Evolutionary conservation across 192 early-diverging fungal genomes (phyloP), one percentile per base, ranked within the genome.

Genomic region (Funneliformis mosseae): DNA sequence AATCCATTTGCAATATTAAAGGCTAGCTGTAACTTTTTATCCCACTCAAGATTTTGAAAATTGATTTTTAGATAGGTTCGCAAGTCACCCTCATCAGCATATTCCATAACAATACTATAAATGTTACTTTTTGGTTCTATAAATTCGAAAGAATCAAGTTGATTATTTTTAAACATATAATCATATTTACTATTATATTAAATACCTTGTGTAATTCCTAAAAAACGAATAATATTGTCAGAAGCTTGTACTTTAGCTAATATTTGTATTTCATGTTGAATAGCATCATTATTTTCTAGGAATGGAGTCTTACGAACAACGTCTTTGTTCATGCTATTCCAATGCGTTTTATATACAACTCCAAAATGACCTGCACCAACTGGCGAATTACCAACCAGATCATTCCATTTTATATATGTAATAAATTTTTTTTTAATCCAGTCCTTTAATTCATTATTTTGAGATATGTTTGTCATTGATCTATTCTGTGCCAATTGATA

Each of bases 51-150:
- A 1, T 0, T 27, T 41, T 9, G 6, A 73, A 42, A n/a, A 48
- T 45, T n/a, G 46, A 46, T 6, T 27, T 73, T 6, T 9, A 73
- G 45, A 27, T 45, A 73, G 1, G 4, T 27, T 25, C 43, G 42
- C n/a, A 73, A 73, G n/a, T 45, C 21, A 18, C 71, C 43, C 27
- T 21, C 16, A 48, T 73, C 41, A 25, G 71, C 71, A 45, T 48
- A 73, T 21, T 73, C 71, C 41, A 73, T 46, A 7, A 73, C 41
- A 14, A 73, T 14, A n/a, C n/a, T 27, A n/a, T 73, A 73, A n/a
- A 23, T 16, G 9, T 73, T 23, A 25, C 16, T 14, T 14, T 50
- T 4, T 14, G 14, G 2, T 16, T 50, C 48, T 50, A 50, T 50
- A 16, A 16, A 50, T 45, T 4, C 43, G 5, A 45, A 45, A 9